These are phyloP conservation scores for Phytophthora colocasiae DNA, from an alignment of 352 stramenopile species.

Conservation along the genomic window DNA sequence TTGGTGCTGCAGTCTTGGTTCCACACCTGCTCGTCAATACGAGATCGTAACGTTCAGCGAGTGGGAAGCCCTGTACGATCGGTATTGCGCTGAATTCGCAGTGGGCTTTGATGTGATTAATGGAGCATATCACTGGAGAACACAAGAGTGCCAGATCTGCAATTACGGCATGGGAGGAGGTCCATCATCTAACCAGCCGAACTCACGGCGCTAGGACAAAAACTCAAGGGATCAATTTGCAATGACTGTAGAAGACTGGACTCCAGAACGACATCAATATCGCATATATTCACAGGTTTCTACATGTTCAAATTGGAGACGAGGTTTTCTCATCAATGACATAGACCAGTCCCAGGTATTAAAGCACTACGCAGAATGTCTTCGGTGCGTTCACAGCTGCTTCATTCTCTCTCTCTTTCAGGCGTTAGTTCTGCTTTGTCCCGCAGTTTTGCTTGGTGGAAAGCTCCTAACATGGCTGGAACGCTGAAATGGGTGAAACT, in stretches of 20 bases:
- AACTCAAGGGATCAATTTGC: no score
- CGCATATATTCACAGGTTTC: conserved; percentile 11
- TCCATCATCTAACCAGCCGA: conserved; percentile 48
- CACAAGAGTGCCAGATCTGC: conserved; percentile 80
- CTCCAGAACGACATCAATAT: not conserved
- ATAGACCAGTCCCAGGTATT: no score
- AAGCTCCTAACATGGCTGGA: conserved; percentile 59
- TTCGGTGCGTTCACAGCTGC: no score
- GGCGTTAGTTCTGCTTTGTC: conserved; percentile 9
- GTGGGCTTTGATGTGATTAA: conserved; percentile 84
- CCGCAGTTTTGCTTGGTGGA: conserved; percentile 41
- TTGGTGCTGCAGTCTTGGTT: conserved; percentile 46
- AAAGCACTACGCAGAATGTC: no score
- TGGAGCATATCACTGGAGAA: conserved; percentile 86
- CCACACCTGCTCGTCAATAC: conserved; percentile 72
- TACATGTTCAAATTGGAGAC: no score
- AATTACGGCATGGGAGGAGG: conserved; percentile 72
- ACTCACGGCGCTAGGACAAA: conserved; percentile 42
- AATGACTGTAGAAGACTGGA: no score
- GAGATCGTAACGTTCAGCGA: conserved; percentile 86
- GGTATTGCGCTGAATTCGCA: conserved; percentile 82
- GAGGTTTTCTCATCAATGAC: no score
- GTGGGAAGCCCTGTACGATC: conserved; percentile 83
- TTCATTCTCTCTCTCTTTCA: conserved; percentile 3
- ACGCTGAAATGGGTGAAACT: conserved; percentile 60